Base-by-base conservation (phyloP, 2,329 filamentous ascomycete species). In the Metarhizium brunneum region DNA sequence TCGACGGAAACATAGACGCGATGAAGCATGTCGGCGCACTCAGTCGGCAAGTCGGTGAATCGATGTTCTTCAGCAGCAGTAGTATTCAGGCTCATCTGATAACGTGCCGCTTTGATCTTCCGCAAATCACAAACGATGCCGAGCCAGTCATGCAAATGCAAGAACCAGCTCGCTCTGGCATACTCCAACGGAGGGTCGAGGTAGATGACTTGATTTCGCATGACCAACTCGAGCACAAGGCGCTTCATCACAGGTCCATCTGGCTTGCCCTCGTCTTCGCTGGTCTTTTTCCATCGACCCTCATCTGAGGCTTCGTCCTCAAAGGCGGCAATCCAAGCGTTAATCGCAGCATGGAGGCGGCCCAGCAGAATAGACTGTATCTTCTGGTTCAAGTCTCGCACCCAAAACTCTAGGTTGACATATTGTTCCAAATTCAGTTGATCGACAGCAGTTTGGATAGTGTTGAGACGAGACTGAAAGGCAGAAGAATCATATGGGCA, bases 141-240 rank as follows among this genome's bases (percentile, higher is more conserved):
- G 40, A 99, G 82, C 94, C 94, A 99, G 38, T 90, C 83, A 64
- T 97, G 92, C 45, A 99, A 79, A 63, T 96, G 92, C 18, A 87
- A 79, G 66, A 95, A 89, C 94, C 95, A 99, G 67, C 87, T 92
- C 13, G 92, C 92, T 61, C 92, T 84, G 16, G 94, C 92, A 68
- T 86, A 94, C 68, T 96, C 91, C 53, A 97, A 77, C 5, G 94
- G 94, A 4, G 94, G 95, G 54, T 96, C 94, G 30, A 99, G 82
- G 66, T 95, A 96, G 62, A 99, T 96, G 61, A 96, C 88, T 70
- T 99, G 94, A 64, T 97, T 97, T 36, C 90, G 88, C 90, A 99
- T 99, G 6, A 90, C 94, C 54, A 99, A 87, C 68, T 99, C 94
- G 63, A 96, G 90, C 16, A 94, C 80, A 29, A 95, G 80, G 35